Evolutionary conservation across 345 rosid species (phyloP).

Genomic region (Gossypium ekmanianum): DNA sequence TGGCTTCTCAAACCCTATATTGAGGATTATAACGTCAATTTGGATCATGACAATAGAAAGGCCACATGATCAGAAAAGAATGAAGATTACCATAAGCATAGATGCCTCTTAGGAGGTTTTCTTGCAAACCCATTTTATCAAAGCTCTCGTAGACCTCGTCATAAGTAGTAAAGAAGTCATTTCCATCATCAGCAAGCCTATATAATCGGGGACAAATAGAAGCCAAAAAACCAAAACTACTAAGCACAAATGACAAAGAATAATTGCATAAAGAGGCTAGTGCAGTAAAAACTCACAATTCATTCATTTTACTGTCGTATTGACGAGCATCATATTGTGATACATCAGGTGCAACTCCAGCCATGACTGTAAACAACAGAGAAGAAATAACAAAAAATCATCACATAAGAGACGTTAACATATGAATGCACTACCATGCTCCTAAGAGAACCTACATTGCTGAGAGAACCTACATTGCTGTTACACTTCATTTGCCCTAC

Average conservation of each 20-base stretch:
- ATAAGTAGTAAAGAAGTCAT: conserved; percentile 34
- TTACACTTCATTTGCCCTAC: background rate
- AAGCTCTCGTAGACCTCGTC: conserved; percentile 48
- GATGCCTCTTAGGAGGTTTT: conserved; percentile 49
- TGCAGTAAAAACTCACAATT: conserved; percentile 27
- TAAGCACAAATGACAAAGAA: background rate
- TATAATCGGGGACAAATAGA: conserved; percentile 14
- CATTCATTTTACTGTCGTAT: conserved; percentile 39
- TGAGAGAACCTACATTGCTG: too few species aligned
- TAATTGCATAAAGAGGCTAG: background rate
- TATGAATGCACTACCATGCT: background rate
- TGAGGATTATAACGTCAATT: background rate
- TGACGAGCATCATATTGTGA: conserved; percentile 42
- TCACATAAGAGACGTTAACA: background rate
- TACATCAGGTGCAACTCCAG: conserved; percentile 37
- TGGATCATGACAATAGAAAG: background rate
- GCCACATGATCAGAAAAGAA: background rate
- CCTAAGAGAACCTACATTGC: background rate
- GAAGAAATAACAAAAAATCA: background rate
- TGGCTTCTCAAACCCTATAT: conserved; percentile 26
- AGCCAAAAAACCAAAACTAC: background rate
- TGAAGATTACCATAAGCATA: conserved; percentile 36
- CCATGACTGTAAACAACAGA: conserved; percentile 34
- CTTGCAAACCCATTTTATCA: conserved; percentile 46
- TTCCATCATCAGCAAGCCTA: conserved; percentile 38